phyloP scores from a whole-genome alignment of 371 early-diverging fungal genomes.

The Rhizomucor pusillus region DNA sequence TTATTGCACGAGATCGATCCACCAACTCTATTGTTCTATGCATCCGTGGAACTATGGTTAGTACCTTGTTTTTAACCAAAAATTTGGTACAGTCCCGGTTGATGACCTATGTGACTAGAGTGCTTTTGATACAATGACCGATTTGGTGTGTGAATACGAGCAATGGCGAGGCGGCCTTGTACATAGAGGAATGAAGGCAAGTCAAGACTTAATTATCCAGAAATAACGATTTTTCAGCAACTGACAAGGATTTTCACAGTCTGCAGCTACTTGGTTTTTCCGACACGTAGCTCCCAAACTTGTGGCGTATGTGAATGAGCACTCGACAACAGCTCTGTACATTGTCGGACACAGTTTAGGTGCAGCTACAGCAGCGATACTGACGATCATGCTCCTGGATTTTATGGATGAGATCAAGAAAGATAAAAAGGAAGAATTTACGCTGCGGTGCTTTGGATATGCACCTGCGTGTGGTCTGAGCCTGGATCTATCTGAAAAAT shows the following conservation, averaged over 20 bases:
- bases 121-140: slow-evolving; percentile 80
- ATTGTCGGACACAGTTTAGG: slow-evolving; percentile 86
- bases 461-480: slow-evolving; percentile 49
- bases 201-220: background rate
- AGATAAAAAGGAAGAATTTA: slow-evolving; percentile 28
- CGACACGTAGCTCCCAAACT: slow-evolving; percentile 66
- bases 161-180: slow-evolving; percentile 86
- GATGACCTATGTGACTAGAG: slow-evolving; percentile 43
- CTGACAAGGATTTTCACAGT: slow-evolving; percentile 16
- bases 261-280: slow-evolving; percentile 79
- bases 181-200: slow-evolving; percentile 75
- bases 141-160: slow-evolving; percentile 83
- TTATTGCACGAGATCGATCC: slow-evolving; percentile 69
- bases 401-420: slow-evolving; percentile 55
- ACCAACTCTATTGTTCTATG: slow-evolving; percentile 71
- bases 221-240: background rate
- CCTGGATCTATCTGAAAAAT: slow-evolving; percentile 39
- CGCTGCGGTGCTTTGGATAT: slow-evolving; percentile 41
- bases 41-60: slow-evolving; percentile 85
- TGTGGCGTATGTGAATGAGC: slow-evolving; percentile 63
- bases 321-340: slow-evolving; percentile 56
- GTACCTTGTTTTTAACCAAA: background rate
- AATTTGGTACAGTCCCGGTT: background rate
- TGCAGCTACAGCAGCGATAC: slow-evolving; percentile 74
- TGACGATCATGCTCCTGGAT: slow-evolving; percentile 75